Evolutionary conservation across 371 early-diverging fungal species (phyloP), one percentile per base, ranked within the genome.

Genomic region (Mortierella sp.): DNA sequence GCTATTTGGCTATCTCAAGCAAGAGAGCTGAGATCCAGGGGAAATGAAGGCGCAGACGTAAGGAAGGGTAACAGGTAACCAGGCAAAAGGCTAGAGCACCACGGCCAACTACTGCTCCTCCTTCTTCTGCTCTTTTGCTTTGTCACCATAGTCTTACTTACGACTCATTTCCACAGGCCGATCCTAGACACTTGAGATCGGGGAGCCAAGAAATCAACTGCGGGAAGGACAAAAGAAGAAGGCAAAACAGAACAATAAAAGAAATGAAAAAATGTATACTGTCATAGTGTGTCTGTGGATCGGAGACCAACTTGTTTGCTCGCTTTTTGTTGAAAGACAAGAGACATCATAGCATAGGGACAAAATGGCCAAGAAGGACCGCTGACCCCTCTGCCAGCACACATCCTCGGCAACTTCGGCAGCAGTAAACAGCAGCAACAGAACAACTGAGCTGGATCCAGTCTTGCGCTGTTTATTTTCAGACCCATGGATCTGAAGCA

Each of bases 141-240:
- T 44, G 41, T 65, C 3, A 65, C 65, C 65, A 65, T 65, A 41
- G 38, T 65, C 65, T 65, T 38, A 65, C 65, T 35, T 35, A 24
- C 12, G 51, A 6, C 6, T 51, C 51, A 51, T 51, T 65, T 65
- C 65, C 41, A 65, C 65, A 65, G 24, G 65, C 65, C 65, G 65
- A 65, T 65, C 65, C 65, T 38, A 65, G 16, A 65, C 71, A 35
- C 41, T 46, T 11, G 14, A 46, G 24, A 21, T 44, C 71, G 24
- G 44, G 11, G 27, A 27, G 71, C 5, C 43, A 24, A 16, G n/a
- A 44, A 24, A 48, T 3, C n/a, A 71, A 46, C 43, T 44, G 46
- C n/a, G 46, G 71, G 71, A 44, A 44, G 44, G n/a, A 71, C 44
- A 71, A 71, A 71, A 71, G 43, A 38, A 70, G 46, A 70, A 70